A percentile compares a stretch with the other conserved stretches of the same genome.
These are phyloP conservation scores for Pseudisothecium myosuroides DNA, from an alignment of 225 moss, liverwort and hornwort species.

Conservation along the genomic window DNA sequence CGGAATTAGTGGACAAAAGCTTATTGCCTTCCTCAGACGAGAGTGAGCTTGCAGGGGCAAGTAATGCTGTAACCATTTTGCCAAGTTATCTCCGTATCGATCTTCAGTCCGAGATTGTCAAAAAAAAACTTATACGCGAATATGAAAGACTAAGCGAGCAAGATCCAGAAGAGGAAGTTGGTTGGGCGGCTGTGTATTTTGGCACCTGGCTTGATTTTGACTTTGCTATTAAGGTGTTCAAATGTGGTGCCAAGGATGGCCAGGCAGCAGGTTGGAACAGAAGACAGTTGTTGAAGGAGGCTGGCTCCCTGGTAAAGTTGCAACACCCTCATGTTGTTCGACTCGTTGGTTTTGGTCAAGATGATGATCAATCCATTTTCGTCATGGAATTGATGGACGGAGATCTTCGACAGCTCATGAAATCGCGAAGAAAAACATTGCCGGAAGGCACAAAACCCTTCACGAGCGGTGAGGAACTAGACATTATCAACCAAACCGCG, in stretches of 20 bases:
- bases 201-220: background rate
- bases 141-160: background rate
- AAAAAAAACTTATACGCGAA: background rate
- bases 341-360: background rate
- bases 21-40: background rate
- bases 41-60: background rate
- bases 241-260: background rate
- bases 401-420: background rate
- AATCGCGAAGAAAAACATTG: too few relatives aligned
- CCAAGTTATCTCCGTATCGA: conserved; percentile 1
- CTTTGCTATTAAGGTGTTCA: background rate
- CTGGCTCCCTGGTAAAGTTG: background rate
- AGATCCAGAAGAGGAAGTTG: background rate
- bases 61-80: background rate
- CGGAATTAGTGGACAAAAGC: background rate
- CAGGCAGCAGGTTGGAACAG: background rate
- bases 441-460: background rate
- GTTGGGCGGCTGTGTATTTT: background rate
- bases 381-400: conserved; percentile 1
- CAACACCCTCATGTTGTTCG: conserved; percentile 5
- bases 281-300: background rate
- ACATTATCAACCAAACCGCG: conserved; percentile 8
- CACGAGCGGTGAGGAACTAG: background rate
- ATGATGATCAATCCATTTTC: background rate
- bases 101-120: background rate